Conservation (phyloP, 352 stramenopile species). For the Halophytophthora polymorphica region DNA sequence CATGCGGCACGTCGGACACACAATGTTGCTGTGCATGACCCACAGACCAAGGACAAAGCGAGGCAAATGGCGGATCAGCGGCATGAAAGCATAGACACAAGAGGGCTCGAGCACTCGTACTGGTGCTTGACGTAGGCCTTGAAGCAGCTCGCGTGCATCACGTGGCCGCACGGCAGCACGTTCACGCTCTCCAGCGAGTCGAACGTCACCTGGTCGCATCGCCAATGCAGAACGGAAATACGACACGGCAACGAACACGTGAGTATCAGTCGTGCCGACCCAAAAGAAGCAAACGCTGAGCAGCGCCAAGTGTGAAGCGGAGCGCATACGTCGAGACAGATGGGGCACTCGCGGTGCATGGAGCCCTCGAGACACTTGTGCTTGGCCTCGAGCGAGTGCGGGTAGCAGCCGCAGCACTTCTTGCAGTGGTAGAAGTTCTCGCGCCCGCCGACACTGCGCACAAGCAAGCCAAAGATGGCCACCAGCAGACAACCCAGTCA, state of each 20-base stretch:
- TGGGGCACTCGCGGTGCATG: conserved; percentile 80
- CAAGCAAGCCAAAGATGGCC: background rate
- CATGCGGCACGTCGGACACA: conserved; percentile 64
- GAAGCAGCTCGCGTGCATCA: conserved; percentile 69
- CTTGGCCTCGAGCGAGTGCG: conserved; percentile 59
- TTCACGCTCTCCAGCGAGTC: conserved; percentile 68
- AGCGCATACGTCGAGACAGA: conserved; percentile 64
- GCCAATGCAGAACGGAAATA: no score
- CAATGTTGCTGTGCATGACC: conserved; percentile 33
- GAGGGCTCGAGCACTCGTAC: conserved; percentile 20
- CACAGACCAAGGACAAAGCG: background rate
- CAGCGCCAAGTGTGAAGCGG: background rate
- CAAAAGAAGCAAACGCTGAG: background rate
- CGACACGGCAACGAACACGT: background rate
- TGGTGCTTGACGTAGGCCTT: conserved; percentile 58
- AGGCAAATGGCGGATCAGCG: background rate
- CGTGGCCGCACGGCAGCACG: conserved; percentile 71
- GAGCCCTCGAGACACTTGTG: conserved; percentile 79
- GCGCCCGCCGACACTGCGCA: conserved; percentile 57
- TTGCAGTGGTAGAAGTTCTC: conserved; percentile 82
- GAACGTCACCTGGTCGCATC: conserved; percentile 50
- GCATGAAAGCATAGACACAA: conserved; percentile 6
- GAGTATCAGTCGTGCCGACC: background rate
- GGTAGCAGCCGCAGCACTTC: conserved; percentile 79
- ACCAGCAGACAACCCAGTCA: conserved; percentile 2